Conservation (phyloP, 129 eudicot species). For the Sambucus nigra region DNA sequence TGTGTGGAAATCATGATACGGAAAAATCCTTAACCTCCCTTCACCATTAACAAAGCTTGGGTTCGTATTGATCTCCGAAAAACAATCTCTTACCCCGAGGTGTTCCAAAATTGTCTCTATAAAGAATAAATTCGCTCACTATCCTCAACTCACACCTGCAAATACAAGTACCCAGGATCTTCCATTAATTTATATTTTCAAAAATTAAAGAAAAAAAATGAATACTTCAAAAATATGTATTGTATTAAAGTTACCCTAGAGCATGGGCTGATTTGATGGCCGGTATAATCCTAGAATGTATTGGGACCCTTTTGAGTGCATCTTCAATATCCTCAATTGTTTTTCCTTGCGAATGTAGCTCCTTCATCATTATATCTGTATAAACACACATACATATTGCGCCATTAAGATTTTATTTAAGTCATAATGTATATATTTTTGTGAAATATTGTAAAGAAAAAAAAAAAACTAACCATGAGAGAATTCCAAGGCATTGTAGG, state of each 20-base stretch:
- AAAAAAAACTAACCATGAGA: constrained; percentile 40
- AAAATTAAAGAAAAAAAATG: not conserved
- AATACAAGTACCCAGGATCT: too few relatives aligned
- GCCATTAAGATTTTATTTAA: too few relatives aligned
- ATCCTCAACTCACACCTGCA: constrained; percentile 88
- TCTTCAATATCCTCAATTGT: constrained; percentile 44
- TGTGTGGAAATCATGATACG: constrained; percentile 42
- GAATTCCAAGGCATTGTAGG: constrained; percentile 90
- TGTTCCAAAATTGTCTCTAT: constrained; percentile 69
- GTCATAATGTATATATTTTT: too few relatives aligned
- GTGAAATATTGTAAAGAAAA: too few relatives aligned
- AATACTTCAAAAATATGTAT: not conserved
- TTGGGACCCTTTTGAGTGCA: constrained; percentile 60
- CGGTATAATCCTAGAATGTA: constrained; percentile 65
- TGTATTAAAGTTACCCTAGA: constrained; percentile 32
- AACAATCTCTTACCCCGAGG: constrained; percentile 52
- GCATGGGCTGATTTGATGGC: constrained; percentile 62
- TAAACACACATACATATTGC: too few relatives aligned
- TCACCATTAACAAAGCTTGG: constrained; percentile 47
- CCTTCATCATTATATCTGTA: constrained; percentile 65
- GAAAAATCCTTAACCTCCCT: constrained; percentile 58
- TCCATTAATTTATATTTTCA: too few relatives aligned
- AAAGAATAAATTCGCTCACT: constrained; percentile 62
- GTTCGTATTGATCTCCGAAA: constrained; percentile 72
- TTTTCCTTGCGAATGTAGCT: constrained; percentile 48